Conservation (phyloP, 768 basidiomycete species). For the Termitomyces sp. region DNA sequence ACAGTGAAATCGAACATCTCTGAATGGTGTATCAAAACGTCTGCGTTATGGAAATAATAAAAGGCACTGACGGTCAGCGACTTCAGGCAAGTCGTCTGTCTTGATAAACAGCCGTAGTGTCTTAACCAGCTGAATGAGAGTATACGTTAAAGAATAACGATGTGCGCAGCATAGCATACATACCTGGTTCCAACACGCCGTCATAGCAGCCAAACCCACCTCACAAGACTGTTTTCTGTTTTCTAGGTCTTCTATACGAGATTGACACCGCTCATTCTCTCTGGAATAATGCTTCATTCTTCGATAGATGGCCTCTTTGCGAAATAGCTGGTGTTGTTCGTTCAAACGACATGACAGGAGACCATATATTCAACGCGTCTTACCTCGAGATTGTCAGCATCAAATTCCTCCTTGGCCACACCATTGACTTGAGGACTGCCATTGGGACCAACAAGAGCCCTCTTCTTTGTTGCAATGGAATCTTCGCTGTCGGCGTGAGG, state of each 20-base stretch:
- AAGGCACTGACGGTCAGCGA: conserved; percentile 34
- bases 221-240: conserved; percentile 63
- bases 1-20: conserved; percentile 46
- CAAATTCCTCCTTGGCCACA: conserved; percentile 40
- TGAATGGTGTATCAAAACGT: conserved; percentile 15
- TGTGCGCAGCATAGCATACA: conserved; percentile 6
- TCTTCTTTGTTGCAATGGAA: conserved; percentile 50
- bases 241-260: conserved; percentile 62
- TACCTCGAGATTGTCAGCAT: conserved; percentile 66
- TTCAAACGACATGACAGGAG: conserved; percentile 10
- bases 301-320: conserved; percentile 83
- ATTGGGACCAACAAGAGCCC: conserved; percentile 44
- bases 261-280: conserved; percentile 63
- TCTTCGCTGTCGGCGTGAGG: conserved; percentile 51
- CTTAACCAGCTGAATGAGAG: conserved; percentile 52
- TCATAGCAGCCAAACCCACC: conserved; percentile 68
- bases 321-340: conserved; percentile 54
- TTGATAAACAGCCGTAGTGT: conserved; percentile 59
- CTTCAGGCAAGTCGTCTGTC: conserved; percentile 44
- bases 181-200: conserved; percentile 82
- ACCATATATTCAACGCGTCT: conserved; percentile 18
- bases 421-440: conserved; percentile 57
- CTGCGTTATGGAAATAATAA: conserved; percentile 26
- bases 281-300: conserved; percentile 82
- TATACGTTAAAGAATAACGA: background rate